Base-by-base conservation (phyloP, 2,329 filamentous ascomycete genomes). In the Aspergillus ochraceus region DNA sequence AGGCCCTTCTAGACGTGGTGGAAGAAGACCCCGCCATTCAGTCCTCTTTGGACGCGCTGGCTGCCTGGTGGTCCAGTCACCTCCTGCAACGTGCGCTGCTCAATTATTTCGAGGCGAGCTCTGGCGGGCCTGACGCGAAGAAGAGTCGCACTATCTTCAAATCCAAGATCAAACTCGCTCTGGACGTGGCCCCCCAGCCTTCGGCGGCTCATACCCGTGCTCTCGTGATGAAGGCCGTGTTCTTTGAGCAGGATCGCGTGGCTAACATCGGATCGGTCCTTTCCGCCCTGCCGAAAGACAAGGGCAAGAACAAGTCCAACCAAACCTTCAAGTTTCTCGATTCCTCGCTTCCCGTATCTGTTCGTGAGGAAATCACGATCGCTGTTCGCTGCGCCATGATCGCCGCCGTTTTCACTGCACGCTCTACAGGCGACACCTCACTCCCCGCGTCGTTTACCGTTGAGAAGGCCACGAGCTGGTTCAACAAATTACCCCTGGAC, bases 41-140 rank as follows among this genome's bases (percentile, higher is more conserved):
- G 55, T 95, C 91, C 19, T 91, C 93, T 0, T 85, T 97, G 65
- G 94, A 97, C 74, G 92, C 92, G 12, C 86, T 97, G 54, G 91
- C 93, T 6, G 91, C 93, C 2, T 97, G 93, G 93, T 95, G 88
- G 80, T 96, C 93, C 0, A 91, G 87, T 64, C 82, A 89, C 57
- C 81, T 86, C 12, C 78, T 97, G 42, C 90, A 92, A 68, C 83
- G 84, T 59, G 87, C 86, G 2, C 82, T 97, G 29, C 80, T 87
- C 12, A 80, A 81, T 17, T 88, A 85, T 39, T 81, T 96, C 36
- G 83, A 84, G 47, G 77, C 79, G 14, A 75, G 81, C 32, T 83
- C 84, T 60, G 80, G 82, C 11, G 77, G 79, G 19, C 72, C 75
- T 2, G 72, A 75, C 11, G 77, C 71, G n/a, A 74, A 75, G 56